Conservation (phyloP, 768 basidiomycete genomes). For the Psilocybe tampanensis region DNA sequence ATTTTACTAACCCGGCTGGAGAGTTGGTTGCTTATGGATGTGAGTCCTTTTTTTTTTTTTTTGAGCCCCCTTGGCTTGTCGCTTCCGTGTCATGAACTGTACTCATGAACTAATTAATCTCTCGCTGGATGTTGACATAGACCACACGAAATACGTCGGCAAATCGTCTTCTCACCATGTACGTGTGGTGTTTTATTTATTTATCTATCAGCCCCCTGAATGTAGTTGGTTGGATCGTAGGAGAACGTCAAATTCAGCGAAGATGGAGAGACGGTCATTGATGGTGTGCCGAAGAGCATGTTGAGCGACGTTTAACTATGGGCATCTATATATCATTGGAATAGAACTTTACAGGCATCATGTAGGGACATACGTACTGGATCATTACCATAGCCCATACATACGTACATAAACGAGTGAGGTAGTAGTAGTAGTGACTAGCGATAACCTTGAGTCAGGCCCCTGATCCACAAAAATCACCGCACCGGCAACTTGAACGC, state of each 20-base stretch:
- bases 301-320: conserved; percentile 9
- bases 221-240: conserved; percentile 42
- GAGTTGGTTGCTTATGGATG: conserved; percentile 82
- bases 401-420: background rate
- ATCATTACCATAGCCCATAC: too few relatives aligned
- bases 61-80: conserved; percentile 3
- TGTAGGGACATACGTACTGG: too few relatives aligned
- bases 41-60: conserved; percentile 25
- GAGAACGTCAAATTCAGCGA: conserved; percentile 78
- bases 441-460: background rate
- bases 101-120: background rate
- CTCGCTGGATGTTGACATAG: conserved; percentile 48
- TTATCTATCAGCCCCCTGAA: background rate
- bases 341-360: too few relatives aligned
- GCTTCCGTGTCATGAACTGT: background rate
- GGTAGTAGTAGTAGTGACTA: background rate
- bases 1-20: conserved; percentile 67
- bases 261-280: conserved; percentile 73
- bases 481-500: background rate
- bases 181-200: conserved; percentile 24
- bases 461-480: too few relatives aligned
- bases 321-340: background rate
- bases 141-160: conserved; percentile 86
- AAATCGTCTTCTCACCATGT: conserved; percentile 56
- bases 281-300: conserved; percentile 54